Evolutionary conservation across 306 rosid species (phyloP), one percentile per base, ranked within the genome.

Genomic region (Biancaea sappan): DNA sequence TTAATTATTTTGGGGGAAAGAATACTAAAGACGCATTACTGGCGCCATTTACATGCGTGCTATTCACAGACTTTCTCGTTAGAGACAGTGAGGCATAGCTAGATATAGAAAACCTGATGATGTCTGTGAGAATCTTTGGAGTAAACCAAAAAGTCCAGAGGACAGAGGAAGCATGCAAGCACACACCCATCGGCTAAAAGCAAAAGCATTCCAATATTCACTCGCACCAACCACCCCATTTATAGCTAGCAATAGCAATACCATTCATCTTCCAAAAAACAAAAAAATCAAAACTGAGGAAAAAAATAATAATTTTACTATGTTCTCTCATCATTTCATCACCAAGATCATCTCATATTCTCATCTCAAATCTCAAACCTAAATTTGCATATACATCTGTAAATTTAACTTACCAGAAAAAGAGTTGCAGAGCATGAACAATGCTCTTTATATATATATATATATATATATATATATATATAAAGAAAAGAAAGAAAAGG

Each of bases 301-400:
- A 56, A 56, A 56, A 56, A 56, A 56, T 56, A 56, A 56, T 56
- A 56, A 5, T 56, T 31, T 59, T 53, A 64, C 70, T 64, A 41
- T 63, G 22, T 61, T 10, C 47, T 18, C 67, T 61, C 67, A 34
- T 9, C 15, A 41, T 11, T 3, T 9, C 11, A 60, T 34, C 66
- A 34, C 66, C 46, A 60, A 18, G 66, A 60, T 60, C 66, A 21
- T 37, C 0, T 13, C 47, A 2, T 41, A n/a, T n/a, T 7, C 0
- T 41, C 48, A 43, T 14, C 47, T 62, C 68, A 35, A 60, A 62
- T 50, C 62, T 52, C 78, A 56, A 69, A 76, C 78, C 65, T 62
- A 77, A 72, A 57, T 65, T 43, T 74, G 60, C 75, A 81, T 84
- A 60, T 74, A 78, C 84, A 84, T 69, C 80, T 80, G 26, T 79